These are phyloP conservation scores for Xylaria multiplex DNA, from an alignment of 2,329 filamentous ascomycete species.

Conservation along the genomic window DNA sequence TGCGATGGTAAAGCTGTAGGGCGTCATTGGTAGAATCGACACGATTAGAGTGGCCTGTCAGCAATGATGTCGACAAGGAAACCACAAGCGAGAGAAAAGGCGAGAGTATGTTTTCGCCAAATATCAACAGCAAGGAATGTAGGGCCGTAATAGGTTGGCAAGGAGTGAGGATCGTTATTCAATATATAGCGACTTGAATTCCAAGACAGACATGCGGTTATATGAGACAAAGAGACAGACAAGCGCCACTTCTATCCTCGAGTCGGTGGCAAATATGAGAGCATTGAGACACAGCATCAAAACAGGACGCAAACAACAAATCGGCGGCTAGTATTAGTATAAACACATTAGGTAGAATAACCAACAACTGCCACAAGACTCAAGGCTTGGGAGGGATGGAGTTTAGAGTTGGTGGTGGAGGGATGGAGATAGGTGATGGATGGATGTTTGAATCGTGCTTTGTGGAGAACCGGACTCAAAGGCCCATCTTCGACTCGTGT, in stretches of 20 bases:
- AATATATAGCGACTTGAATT: conserved; percentile 46
- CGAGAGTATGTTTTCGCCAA: conserved; percentile 26
- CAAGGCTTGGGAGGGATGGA: conserved; percentile 17
- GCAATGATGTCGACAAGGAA: conserved; percentile 16
- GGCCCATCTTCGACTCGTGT: conserved; percentile 18
- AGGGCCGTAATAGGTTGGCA: conserved; percentile 39
- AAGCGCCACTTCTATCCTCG: conserved; percentile 40
- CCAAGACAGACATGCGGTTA: conserved; percentile 46
- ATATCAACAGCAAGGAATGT: conserved; percentile 45
- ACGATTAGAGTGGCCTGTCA: conserved; percentile 31
- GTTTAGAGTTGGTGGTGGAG: conserved; percentile 23
- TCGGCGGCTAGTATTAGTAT: conserved; percentile 33
- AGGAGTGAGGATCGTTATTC: conserved; percentile 35
- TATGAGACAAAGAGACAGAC: conserved; percentile 45
- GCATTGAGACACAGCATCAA: conserved; percentile 36
- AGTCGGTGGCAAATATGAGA: conserved; percentile 34
- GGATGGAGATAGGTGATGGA: conserved; percentile 22
- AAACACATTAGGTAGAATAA: conserved; percentile 25
- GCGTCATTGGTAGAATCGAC: conserved; percentile 41
- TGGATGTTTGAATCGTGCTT: conserved; percentile 34
- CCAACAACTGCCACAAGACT: conserved; percentile 14
- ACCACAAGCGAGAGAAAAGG: conserved; percentile 33
- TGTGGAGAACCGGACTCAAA: conserved; percentile 31
- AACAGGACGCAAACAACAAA: conserved; percentile 31
- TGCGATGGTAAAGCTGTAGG: conserved; percentile 41